A percentile compares a stretch with the other conserved stretches of the same genome.
These are phyloP conservation scores for Fusarium abutilonis DNA, from an alignment of 2,329 filamentous ascomycete genomes.

Conservation along the genomic window DNA sequence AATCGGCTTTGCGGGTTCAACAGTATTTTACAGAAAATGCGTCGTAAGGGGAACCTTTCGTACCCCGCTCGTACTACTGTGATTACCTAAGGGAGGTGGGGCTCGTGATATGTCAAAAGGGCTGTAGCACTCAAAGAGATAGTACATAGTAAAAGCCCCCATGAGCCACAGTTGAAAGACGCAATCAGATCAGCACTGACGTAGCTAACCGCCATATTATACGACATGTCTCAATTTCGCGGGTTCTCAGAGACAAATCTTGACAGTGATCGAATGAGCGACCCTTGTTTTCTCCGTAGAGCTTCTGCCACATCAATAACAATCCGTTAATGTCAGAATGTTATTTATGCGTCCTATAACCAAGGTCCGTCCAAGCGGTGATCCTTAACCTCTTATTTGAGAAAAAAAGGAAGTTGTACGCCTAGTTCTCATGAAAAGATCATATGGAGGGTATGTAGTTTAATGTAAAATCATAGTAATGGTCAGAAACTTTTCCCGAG, in stretches of 20 bases:
- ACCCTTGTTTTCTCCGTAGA: constrained; percentile 9
- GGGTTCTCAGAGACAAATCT: neutral
- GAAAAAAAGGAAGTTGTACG: neutral
- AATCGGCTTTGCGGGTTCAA: too few relatives aligned
- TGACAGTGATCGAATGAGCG: constrained; percentile 1
- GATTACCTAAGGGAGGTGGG: too few relatives aligned
- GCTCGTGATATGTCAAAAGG: too few relatives aligned
- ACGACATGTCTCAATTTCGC: constrained; percentile 1
- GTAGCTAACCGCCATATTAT: constrained; percentile 3
- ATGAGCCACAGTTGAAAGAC: neutral
- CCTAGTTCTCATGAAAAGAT: neutral
- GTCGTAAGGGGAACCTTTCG: too few relatives aligned
- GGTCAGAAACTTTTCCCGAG: constrained; percentile 32
- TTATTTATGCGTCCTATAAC: neutral
- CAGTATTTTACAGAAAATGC: too few relatives aligned
- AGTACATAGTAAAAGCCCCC: neutral
- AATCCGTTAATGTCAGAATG: neutral
- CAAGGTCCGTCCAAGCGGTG: constrained; percentile 5
- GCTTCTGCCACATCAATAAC: constrained; percentile 19
- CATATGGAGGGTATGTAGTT: constrained; percentile 16
- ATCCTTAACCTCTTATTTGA: neutral
- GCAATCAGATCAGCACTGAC: constrained; percentile 19
- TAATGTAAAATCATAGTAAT: constrained; percentile 8
- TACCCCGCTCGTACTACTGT: too few relatives aligned
- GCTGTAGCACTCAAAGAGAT: neutral